Evolutionary conservation across 768 basidiomycete genomes (phyloP), one percentile per base, ranked within the genome.

Genomic region (Coprinopsis strossmayeri): DNA sequence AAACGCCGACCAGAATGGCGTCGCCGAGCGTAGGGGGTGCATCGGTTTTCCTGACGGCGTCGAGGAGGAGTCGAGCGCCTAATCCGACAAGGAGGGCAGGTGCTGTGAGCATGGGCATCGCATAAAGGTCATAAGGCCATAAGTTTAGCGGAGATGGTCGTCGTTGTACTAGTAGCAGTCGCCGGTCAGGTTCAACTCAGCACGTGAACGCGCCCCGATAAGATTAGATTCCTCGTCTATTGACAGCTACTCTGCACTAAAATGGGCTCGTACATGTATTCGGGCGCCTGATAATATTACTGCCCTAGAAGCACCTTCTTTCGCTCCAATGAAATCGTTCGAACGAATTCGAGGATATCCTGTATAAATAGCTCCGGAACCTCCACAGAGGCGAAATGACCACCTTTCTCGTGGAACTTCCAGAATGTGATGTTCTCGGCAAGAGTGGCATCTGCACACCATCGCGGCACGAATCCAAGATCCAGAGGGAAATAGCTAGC

Each of bases 11-110:
- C 49, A 91, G 78, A 60, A 88, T 65, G 57, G 73, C 71, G 58
- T 85, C 78, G 51, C 76, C 75, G 34, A 82, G 63, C 55, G 77
- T 65, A 23, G 76, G 60, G 43, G 70, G 73, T 43, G 66, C 66
- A 50, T 69, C 69, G 53, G 67, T 68, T 53, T 71, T 77, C 23
- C 46, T 38, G 54, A 79, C 64, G 52, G 73, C 70, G 67, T 86
- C 81, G 55, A 87, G 66, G 46, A 80, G 64, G 48, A 90, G 77
- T 52, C 87, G 85, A 41, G 81, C 81, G 55, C 84, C 83, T 55
- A 89, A 74, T 48, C 87, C 87, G 52, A 87, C 69, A 54, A 89
- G 74, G 52, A 90, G 75, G 48, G 87, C 81, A 53, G 78, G 77
- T 47, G 81, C 78, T 55, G 79, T 79, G 45, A 69, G 63, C 32